These are phyloP conservation scores for Kluyveromyces wickerhamii DNA, from an alignment of 805 yeast genomes.

Conservation along the genomic window DNA sequence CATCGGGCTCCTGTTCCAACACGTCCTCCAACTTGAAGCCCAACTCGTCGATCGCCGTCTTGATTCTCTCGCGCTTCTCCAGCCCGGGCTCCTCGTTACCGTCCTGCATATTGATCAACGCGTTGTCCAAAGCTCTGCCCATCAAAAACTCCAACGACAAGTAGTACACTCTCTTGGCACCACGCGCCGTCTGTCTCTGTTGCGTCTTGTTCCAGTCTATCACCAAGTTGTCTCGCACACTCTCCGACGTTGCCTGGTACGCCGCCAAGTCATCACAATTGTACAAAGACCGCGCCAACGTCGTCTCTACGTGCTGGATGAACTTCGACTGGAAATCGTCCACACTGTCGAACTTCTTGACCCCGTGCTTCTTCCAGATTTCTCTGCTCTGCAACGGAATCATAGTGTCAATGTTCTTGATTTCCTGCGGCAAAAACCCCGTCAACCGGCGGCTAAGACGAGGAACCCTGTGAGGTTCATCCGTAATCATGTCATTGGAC, in stretches of 20 bases:
- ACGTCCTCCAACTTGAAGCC: constrained; percentile 88
- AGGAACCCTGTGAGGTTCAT: constrained; percentile 26
- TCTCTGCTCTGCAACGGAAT: constrained; percentile 75
- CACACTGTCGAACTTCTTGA: constrained; percentile 39
- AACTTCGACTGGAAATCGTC: constrained; percentile 60
- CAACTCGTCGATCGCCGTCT: constrained; percentile 52
- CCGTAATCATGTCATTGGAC: constrained; percentile 25
- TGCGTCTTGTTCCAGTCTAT: constrained; percentile 92
- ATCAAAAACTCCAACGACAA: constrained; percentile 80
- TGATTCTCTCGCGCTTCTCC: constrained; percentile 50
- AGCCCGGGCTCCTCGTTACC: constrained; percentile 31
- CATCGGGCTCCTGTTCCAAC: constrained; percentile 82
- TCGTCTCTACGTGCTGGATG: constrained; percentile 82
- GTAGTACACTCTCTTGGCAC: constrained; percentile 81
- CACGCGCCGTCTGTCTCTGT: constrained; percentile 76
- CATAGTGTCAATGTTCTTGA: constrained; percentile 68
- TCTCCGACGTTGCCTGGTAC: constrained; percentile 76
- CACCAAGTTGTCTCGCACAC: constrained; percentile 71
- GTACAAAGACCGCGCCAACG: constrained; percentile 84
- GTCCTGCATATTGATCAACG: constrained; percentile 70
- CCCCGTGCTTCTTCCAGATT: constrained; percentile 67
- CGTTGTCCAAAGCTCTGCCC: constrained; percentile 95
- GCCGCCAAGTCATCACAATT: constrained; percentile 91
- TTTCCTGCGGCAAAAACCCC: constrained; percentile 87
- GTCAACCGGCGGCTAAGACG: constrained; percentile 69